phyloP scores from a whole-genome alignment of 192 early-diverging fungal genomes.

The Umbelopsis sp. region DNA sequence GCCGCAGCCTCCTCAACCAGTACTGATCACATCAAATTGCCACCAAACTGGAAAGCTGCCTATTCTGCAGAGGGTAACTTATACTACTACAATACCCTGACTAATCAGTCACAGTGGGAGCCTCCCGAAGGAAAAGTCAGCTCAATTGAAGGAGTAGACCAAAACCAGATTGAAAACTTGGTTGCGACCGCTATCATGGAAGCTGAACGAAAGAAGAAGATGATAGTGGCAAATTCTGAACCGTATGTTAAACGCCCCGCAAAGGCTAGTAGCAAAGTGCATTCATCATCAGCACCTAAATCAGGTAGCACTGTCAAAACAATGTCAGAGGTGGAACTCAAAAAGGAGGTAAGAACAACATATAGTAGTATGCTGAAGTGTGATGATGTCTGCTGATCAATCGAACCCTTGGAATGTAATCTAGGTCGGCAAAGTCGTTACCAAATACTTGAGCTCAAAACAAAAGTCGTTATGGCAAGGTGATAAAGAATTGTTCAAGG shows the following conservation, averaged over 20 bases:
- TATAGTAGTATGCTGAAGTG: neutral
- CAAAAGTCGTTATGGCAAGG: slow-evolving; percentile 46
- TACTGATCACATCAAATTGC: slow-evolving; percentile 32
- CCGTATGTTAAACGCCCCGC: neutral
- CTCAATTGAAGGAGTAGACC: slow-evolving; percentile 30
- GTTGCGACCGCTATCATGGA: slow-evolving; percentile 31
- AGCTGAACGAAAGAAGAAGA: slow-evolving; percentile 18
- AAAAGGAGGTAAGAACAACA: slow-evolving; percentile 25
- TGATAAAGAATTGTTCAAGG: slow-evolving; percentile 53
- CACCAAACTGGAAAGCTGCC: slow-evolving; percentile 52
- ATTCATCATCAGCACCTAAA: neutral
- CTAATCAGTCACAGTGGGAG: slow-evolving; percentile 55
- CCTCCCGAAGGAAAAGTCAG: slow-evolving; percentile 38
- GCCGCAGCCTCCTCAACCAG: neutral
- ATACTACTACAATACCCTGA: slow-evolving; percentile 58
- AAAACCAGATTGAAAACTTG: slow-evolving; percentile 22
- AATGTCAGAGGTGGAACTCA: slow-evolving; percentile 28
- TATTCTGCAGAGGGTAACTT: slow-evolving; percentile 44
- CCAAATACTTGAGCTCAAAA: slow-evolving; percentile 45
- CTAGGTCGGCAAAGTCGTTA: slow-evolving; percentile 29
- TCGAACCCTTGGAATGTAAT: neutral
- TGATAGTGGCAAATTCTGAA: neutral
- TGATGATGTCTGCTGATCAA: neutral
- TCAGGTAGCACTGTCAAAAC: neutral
- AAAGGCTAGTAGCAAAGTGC: neutral